These are phyloP conservation scores for Halteria grandinella DNA, from an alignment of 73 alveolate genomes.

Conservation along the genomic window DNA sequence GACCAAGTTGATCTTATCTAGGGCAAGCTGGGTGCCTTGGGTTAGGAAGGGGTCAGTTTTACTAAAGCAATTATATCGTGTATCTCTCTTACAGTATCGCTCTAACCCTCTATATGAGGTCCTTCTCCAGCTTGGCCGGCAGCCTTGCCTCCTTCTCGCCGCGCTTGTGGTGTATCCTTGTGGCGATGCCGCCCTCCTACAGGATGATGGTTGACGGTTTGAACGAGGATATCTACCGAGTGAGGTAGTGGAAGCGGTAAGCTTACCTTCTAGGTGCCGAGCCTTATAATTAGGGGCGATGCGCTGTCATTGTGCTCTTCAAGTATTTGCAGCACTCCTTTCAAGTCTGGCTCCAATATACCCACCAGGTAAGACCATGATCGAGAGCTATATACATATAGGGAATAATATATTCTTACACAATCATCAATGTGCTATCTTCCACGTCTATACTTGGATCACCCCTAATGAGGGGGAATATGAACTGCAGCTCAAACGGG, in stretches of 20 bases:
- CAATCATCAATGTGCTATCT: too few species aligned
- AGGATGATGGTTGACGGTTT: constrained; percentile 28
- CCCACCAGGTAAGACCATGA: constrained; percentile 35
- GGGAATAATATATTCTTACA: too few species aligned
- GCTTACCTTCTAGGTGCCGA: background rate
- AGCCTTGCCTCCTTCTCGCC: too few species aligned
- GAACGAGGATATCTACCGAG: constrained; percentile 17
- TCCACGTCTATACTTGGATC: constrained; percentile 12
- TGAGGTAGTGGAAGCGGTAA: background rate
- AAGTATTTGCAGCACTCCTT: constrained; percentile 3
- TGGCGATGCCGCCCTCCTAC: constrained; percentile 19
- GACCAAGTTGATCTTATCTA: background rate
- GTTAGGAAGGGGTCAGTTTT: too few species aligned
- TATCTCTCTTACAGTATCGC: too few species aligned
- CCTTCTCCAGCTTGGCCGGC: too few species aligned
- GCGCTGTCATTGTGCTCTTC: constrained; percentile 26
- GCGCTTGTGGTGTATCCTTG: too few species aligned
- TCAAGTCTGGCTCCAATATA: constrained; percentile 16
- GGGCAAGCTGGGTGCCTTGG: too few species aligned
- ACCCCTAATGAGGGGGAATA: constrained; percentile 9
- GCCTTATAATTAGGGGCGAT: constrained; percentile 12
- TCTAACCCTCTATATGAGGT: too few species aligned
- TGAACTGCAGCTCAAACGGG: constrained; percentile 28
- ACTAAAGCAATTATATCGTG: too few species aligned
- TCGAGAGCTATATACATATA: background rate